Evolutionary conservation across 2,329 filamentous ascomycete genomes (phyloP).

Genomic region (Plectosphaerella sp.): DNA sequence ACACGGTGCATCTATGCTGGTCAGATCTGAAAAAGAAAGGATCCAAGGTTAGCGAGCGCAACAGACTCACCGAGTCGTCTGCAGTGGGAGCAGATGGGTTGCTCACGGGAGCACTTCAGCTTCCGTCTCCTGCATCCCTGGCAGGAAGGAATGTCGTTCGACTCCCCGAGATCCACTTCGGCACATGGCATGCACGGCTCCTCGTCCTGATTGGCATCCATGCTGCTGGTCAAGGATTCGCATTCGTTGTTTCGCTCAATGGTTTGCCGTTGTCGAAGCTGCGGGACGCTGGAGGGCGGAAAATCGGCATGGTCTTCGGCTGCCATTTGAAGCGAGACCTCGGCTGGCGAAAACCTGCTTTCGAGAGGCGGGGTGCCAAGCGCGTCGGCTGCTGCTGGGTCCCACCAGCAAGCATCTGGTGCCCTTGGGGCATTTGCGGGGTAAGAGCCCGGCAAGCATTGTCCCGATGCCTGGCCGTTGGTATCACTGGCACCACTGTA

Average conservation of each 20-base stretch:
- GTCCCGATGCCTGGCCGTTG: background rate
- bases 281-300: background rate
- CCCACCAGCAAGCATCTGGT: no score
- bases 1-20: slow-evolving; percentile 13
- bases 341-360: background rate
- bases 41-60: background rate
- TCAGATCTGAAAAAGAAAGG: background rate
- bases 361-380: no score
- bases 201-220: background rate
- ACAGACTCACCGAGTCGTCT: slow-evolving; percentile 17
- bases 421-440: background rate
- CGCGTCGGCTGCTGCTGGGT: no score
- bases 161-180: slow-evolving; percentile 4
- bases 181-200: background rate
- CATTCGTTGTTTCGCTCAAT: no score
- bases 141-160: slow-evolving; percentile 20
- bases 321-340: background rate
- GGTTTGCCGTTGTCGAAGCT: no score
- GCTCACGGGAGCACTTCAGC: slow-evolving; percentile 27
- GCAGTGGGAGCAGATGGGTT: slow-evolving; percentile 26
- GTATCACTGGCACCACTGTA: no score
- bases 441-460: background rate
- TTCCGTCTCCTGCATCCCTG: slow-evolving; percentile 26
- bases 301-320: background rate
- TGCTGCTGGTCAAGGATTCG: no score